Conservation (phyloP, 371 early-diverging fungal genomes). For the Aphelidium insulamus region DNA sequence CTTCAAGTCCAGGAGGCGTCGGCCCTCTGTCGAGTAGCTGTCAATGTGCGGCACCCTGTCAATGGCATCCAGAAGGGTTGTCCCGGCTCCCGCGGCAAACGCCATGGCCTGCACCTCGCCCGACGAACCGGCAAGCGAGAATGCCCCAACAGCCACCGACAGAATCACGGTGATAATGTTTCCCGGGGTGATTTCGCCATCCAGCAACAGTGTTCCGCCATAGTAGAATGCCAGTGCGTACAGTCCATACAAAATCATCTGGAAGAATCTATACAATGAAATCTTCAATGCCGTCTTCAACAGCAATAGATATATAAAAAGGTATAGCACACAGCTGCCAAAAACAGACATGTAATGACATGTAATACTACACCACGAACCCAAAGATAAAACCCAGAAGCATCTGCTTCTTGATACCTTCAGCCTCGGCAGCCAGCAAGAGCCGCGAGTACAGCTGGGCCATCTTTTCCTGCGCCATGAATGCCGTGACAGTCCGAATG, state of each 20-base stretch:
- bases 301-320: no score
- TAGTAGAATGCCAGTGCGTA: conserved; percentile 38
- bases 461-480: conserved; percentile 1
- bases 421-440: not conserved
- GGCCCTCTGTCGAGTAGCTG: no score
- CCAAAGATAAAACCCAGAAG: not conserved
- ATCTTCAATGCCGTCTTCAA: not conserved
- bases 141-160: conserved; percentile 35
- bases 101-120: no score
- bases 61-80: not conserved
- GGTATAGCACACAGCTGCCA: no score
- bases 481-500: conserved; percentile 3
- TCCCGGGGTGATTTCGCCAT: conserved; percentile 12
- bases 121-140: conserved; percentile 20
- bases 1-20: no score
- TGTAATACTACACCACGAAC: not conserved
- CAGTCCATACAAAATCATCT: conserved; percentile 12
- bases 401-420: not conserved
- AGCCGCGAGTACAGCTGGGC: not conserved
- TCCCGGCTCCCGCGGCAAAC: no score
- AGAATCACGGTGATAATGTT: conserved; percentile 28
- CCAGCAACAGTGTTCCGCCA: conserved; percentile 20
- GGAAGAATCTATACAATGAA: no score
- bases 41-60: not conserved
- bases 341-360: not conserved